Base-by-base conservation (phyloP, 2,329 filamentous ascomycete genomes). In the Graphilbum ipis-grandicollis region DNA sequence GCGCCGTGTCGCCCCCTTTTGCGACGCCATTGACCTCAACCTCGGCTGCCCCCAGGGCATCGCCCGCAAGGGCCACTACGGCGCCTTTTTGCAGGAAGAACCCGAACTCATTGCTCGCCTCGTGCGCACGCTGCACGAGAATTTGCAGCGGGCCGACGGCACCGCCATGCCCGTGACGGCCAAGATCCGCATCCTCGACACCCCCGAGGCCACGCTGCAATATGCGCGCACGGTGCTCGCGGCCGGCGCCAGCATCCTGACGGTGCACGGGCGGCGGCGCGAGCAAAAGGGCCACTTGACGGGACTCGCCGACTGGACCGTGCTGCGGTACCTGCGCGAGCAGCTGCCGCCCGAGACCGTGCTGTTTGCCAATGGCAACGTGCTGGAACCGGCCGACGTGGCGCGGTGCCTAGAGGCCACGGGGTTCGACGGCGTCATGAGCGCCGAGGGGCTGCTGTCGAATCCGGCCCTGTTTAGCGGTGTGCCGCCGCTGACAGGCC, bases 281-380 rank as follows among this genome's bases (percentile, higher is more conserved):
- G 85, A 96, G 50, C 88, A 96, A 55, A 98, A 98, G 60, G 88
- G 90, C 0, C 90, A 98, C 52, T 71, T 93, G 50, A 98, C 90
- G 0, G 90, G 90, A 0, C 48, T 96, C 26, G 90, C 90, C 5
- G 85, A 98, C 57, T 98, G 90, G 90, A 62, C 60, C n/a, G 72
- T 79, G 50, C 76, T 98, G 39, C 70, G 76, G 5, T 88, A 81
- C 50, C 57, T 98, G 44, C 67, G 90, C 34, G 82, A 93, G 10
- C 79, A 78, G 42, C 59, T 98, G 22, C 88, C 88, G 0, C 60
- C 68, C 1, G 85, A 94, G 34, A 92, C 85, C 8, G 90, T 98
- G 19, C 72, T 98, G 3, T 96, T 98, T 52, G 90, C 90, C 4
- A 98, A 98, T 54, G 90, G 90, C 12, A 98, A 98, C 51, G 78